A percentile compares a stretch with the other conserved stretches of the same genome.
These are phyloP conservation scores for Ambrosia hybrid DNA, from an alignment of 140 eudicot genomes.

Conservation along the genomic window DNA sequence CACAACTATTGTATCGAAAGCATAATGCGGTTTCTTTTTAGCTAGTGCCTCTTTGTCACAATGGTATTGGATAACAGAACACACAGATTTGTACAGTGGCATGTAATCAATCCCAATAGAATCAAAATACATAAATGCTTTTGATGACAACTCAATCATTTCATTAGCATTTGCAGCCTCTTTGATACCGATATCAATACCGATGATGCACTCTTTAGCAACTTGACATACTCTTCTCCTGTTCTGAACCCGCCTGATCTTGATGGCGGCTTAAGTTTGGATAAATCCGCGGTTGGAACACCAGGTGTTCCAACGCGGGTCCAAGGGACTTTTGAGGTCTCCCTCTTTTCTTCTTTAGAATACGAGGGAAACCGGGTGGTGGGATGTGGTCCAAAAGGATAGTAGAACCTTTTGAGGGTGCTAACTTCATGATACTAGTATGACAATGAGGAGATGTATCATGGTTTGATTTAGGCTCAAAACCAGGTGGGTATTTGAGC, in stretches of 20 bases:
- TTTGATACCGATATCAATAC: slow-evolving; percentile 1
- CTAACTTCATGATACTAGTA: no score
- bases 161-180: neutral
- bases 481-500: no score
- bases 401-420: no score
- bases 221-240: neutral
- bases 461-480: no score
- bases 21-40: neutral
- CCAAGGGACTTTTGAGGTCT: no score
- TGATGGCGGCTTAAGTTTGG: neutral
- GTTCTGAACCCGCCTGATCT: neutral
- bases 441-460: no score
- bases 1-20: neutral
- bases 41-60: neutral
- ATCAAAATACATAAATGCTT: neutral
- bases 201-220: neutral
- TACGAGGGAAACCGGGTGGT: neutral
- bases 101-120: neutral
- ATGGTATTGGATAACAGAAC: neutral
- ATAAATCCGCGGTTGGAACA: neutral
- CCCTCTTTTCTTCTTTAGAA: neutral
- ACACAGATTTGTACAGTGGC: neutral
- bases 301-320: neutral
- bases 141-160: neutral
- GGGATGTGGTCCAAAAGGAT: no score